phyloP scores from a whole-genome alignment of 208 protist species.

The Crithidia acanthocephali region DNA sequence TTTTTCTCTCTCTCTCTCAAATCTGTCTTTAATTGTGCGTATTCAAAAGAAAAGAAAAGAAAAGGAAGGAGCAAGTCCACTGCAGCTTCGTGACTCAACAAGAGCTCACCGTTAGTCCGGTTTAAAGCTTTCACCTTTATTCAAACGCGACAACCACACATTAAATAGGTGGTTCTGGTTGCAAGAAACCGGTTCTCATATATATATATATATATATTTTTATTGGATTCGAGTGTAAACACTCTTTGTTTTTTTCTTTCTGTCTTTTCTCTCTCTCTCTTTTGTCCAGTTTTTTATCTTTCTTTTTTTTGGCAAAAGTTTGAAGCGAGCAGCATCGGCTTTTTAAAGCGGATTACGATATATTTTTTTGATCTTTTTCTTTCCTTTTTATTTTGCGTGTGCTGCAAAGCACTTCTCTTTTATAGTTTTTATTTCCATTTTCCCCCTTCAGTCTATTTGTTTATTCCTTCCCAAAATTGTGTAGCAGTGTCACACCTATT shows the following conservation, averaged over 20 bases:
- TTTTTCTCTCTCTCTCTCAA: slow-evolving; percentile 8
- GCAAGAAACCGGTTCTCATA: too few species aligned
- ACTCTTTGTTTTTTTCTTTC: slow-evolving; percentile 14
- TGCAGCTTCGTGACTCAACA: too few species aligned
- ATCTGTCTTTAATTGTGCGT: neutral
- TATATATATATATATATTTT: too few species aligned
- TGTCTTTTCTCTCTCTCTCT: slow-evolving; percentile 7
- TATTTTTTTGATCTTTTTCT: slow-evolving; percentile 1
- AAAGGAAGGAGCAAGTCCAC: neutral
- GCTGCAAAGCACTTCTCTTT: too few species aligned
- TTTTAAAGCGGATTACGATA: too few species aligned
- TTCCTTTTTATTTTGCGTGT: slow-evolving; percentile 1
- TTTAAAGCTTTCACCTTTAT: too few species aligned
- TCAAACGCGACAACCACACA: too few species aligned
- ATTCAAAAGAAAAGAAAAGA: neutral
- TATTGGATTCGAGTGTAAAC: neutral
- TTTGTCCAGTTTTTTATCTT: neutral
- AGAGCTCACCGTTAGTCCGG: too few species aligned
- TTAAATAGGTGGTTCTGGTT: too few species aligned
- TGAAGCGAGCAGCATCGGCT: too few species aligned
- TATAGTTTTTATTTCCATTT: slow-evolving; percentile 1
- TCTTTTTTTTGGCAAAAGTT: neutral
- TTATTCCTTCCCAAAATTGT: neutral
- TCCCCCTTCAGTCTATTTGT: neutral
- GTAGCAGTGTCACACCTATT: neutral